A percentile compares a stretch with the other conserved stretches of the same genome.
Conservation (phyloP, 805 yeast genomes). For the Debaryomyces tyrocola region DNA sequence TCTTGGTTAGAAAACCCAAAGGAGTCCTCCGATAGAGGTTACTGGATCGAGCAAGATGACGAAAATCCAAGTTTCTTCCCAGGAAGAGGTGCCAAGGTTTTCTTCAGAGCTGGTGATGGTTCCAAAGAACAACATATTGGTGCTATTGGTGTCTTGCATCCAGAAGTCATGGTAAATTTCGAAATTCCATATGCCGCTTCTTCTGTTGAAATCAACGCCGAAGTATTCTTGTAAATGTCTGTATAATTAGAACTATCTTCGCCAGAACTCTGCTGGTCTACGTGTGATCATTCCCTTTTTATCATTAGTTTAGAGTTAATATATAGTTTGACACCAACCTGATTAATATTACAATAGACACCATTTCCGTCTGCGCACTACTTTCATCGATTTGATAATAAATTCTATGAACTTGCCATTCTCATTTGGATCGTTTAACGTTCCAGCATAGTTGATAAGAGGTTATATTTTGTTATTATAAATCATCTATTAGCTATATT, state of each 20-base stretch:
- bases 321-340: too few species aligned
- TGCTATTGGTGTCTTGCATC: conserved; percentile 90
- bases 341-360: too few species aligned
- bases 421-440: not conserved
- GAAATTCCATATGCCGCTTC: conserved; percentile 94
- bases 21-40: conserved; percentile 64
- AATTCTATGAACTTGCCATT: not conserved
- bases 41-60: conserved; percentile 76
- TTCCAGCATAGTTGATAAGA: not conserved
- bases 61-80: conserved; percentile 82
- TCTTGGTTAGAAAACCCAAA: conserved; percentile 67
- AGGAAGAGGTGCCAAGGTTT: conserved; percentile 92
- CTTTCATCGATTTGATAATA: not conserved
- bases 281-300: too few species aligned
- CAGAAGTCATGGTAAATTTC: conserved; percentile 82
- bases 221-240: conserved; percentile 65
- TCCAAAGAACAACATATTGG: conserved; percentile 67
- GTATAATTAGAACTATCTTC: not conserved
- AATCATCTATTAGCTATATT: not conserved
- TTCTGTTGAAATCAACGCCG: conserved; percentile 85
- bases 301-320: too few species aligned
- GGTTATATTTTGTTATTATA: not conserved
- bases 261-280: too few species aligned
- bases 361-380: not conserved
- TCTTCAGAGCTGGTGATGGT: conserved; percentile 65